Base-by-base conservation (phyloP, 208 protist genomes). In the Wallacemonas sp. region DNA sequence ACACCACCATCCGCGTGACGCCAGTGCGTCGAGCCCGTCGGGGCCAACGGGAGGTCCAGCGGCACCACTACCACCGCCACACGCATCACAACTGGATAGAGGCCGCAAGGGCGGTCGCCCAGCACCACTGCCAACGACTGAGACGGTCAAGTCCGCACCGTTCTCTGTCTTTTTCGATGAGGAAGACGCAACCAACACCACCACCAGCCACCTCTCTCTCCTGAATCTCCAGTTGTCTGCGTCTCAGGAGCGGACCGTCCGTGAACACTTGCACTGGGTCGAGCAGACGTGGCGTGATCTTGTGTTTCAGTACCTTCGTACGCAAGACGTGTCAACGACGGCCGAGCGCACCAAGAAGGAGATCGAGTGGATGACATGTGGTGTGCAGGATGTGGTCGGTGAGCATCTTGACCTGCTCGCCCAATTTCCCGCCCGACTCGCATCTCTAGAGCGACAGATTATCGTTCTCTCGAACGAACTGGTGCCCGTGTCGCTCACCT, bases 371-470 rank as follows among this genome's bases (percentile, higher is more conserved):
- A 61, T 72, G 29, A 57, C 71, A 1, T 54, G 66, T 9, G 75
- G 74, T 9, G 80, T 81, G 32, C 62, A 77, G 65, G 24, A 46
- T 11, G 69, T 72, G 3, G 55, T 79, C 12, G 71, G 76, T 17
- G 60, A 60, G 36, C 70, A 74, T 27, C 26, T 79, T 48, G 61
- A 68, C n/a, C 54, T 77, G 19, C 23, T 78, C 14, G 64, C 68
- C 16, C 48, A 44, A n/a, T 72, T 85, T 36, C 66, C 71, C 12
- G n/a, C 48, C 24, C 74, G 75, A 0, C 65, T 85, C n/a, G 55
- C 49, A 1, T 72, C 63, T 23, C 63, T 81, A 29, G 72, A 81
- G 66, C 33, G 49, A 2, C 65, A 74, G 38, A 55, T 77, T 26
- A 62, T 43, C 26, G 61, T 73, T 39, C 49, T 69, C 21, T 58